Percentiles rank a stretch among this genome's conserved stretches.
Conservation (phyloP, 495 filamentous ascomycete species). For the Xylaria acuta region DNA sequence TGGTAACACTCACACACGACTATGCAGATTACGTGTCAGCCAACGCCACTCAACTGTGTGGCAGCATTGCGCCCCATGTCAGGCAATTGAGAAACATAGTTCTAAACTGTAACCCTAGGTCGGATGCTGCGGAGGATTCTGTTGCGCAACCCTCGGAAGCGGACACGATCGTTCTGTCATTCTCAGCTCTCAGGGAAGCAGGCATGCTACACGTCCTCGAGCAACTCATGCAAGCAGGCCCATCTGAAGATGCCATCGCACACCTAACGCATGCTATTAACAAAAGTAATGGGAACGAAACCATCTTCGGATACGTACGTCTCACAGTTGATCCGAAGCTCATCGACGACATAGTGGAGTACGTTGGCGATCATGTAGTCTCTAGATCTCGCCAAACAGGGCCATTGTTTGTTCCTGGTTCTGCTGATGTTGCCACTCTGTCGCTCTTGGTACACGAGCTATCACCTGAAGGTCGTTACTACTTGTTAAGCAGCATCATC, state of each 20-base stretch:
- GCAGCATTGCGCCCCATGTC: constrained; percentile 82
- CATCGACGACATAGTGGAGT: constrained; percentile 81
- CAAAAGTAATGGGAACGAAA: constrained; percentile 57
- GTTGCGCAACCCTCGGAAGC: constrained; percentile 30
- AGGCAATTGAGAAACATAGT: constrained; percentile 90
- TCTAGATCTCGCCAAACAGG: constrained; percentile 46
- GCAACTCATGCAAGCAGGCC: constrained; percentile 63
- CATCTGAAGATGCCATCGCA: constrained; percentile 70
- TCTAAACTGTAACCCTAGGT: constrained; percentile 79
- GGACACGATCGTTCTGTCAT: constrained; percentile 32
- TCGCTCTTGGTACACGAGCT: constrained; percentile 75
- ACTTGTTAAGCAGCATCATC: constrained; percentile 80
- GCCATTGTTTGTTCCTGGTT: constrained; percentile 70
- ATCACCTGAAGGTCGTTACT: constrained; percentile 80
- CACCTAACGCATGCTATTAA: constrained; percentile 73
- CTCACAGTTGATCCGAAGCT: constrained; percentile 72
- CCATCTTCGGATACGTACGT: constrained; percentile 66
- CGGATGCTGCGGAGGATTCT: constrained; percentile 73
- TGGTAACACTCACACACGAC: constrained; percentile 89
- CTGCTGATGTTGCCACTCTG: constrained; percentile 76
- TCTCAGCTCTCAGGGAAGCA: constrained; percentile 61
- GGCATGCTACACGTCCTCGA: constrained; percentile 75
- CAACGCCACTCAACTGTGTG: constrained; percentile 83
- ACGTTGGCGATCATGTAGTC: constrained; percentile 77
- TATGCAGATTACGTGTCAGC: constrained; percentile 91